Percentiles rank a stretch among this genome's conserved stretches.
Conservation (phyloP, 495 filamentous ascomycete species). For the Penicillium parvum region DNA sequence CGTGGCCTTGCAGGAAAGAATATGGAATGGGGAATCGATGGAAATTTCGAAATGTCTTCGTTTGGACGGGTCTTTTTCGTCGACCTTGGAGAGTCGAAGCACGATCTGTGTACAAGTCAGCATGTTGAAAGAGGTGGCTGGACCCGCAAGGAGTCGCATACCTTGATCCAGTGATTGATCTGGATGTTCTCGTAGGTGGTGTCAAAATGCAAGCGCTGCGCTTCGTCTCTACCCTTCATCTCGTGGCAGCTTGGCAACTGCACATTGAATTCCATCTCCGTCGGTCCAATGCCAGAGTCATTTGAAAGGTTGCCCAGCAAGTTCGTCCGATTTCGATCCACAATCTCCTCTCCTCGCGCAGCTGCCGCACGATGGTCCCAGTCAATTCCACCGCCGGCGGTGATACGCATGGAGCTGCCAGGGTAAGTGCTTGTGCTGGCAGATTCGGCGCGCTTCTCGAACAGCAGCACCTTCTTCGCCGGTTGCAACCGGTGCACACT, state of each 20-base stretch:
- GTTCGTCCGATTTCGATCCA: slow-evolving; percentile 56
- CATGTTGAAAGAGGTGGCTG: neutral
- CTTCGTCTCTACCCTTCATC: slow-evolving; percentile 74
- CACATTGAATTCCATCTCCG: slow-evolving; percentile 96
- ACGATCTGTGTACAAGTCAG: slow-evolving; percentile 62
- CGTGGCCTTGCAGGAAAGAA: slow-evolving; percentile 90
- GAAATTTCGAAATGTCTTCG: slow-evolving; percentile 97
- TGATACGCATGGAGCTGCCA: slow-evolving; percentile 72
- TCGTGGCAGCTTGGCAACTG: slow-evolving; percentile 88
- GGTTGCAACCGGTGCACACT: slow-evolving; percentile 83
- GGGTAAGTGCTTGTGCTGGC: slow-evolving; percentile 71
- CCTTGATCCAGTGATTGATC: slow-evolving; percentile 99
- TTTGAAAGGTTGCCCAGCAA: slow-evolving; percentile 74
- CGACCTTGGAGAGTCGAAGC: slow-evolving; percentile 86
- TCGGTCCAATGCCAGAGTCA: slow-evolving; percentile 69
- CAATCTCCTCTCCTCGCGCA: slow-evolving; percentile 54
- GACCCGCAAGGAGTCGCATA: slow-evolving; percentile 35
- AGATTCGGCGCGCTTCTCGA: slow-evolving; percentile 87
- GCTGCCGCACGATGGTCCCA: slow-evolving; percentile 59
- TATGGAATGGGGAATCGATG: slow-evolving; percentile 95
- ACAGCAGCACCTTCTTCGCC: slow-evolving; percentile 76
- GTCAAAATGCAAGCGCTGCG: slow-evolving; percentile 77
- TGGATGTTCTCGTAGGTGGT: slow-evolving; percentile 96
- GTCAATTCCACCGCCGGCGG: slow-evolving; percentile 75
- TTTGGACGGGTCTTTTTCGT: slow-evolving; percentile 73